Evolutionary conservation across 495 filamentous ascomycete genomes (phyloP), one percentile per base, ranked within the genome.

Genomic region (Penicillium goetzii): DNA sequence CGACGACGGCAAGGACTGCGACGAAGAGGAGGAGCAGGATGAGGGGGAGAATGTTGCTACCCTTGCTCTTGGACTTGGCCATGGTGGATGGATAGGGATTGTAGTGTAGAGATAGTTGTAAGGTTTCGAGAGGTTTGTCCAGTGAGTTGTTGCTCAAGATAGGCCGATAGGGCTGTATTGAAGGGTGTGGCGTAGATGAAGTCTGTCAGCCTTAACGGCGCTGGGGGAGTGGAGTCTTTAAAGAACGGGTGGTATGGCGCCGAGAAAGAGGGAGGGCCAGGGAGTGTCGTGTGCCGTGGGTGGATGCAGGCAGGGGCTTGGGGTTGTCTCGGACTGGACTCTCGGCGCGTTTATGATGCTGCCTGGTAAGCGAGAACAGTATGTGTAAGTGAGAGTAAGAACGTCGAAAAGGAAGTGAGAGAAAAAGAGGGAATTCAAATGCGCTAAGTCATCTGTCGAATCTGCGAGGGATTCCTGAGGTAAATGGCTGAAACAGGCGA

Each of bases 1-100:
- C 84, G 64, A 97, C 77, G 64, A 83, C 89, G 66, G 79, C 90
- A 64, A 86, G 72, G 56, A 83, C 76, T 63, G 70, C 79, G 52
- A 93, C 72, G 49, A 94, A 70, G 62, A 88, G 55, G 70, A 96
- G 71, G 52, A 93, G 85, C 73, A 96, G 80, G 62, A 93, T 63
- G 34, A 97, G 84, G 43, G 93, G 92, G 60, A 93, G 53, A 52
- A 94, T 70, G 65, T 86, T 87, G 67, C 85, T 57, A 49, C 54
- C 58, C 26, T 65, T 61, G 45, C 34, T 47, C 26, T 55, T 56
- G 36, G 59, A 85, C 60, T 40, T 55, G 45, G 63, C 61, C 67
- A 72, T 72, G 34, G 25, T 66, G 38, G 43, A n/a, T n/a, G 25
- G 40, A 38, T 17, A 3, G 23, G 3, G 4, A 33, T 17, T 56